These are phyloP conservation scores for Xylaria grammica DNA, from an alignment of 495 filamentous ascomycete genomes.

Conservation along the genomic window DNA sequence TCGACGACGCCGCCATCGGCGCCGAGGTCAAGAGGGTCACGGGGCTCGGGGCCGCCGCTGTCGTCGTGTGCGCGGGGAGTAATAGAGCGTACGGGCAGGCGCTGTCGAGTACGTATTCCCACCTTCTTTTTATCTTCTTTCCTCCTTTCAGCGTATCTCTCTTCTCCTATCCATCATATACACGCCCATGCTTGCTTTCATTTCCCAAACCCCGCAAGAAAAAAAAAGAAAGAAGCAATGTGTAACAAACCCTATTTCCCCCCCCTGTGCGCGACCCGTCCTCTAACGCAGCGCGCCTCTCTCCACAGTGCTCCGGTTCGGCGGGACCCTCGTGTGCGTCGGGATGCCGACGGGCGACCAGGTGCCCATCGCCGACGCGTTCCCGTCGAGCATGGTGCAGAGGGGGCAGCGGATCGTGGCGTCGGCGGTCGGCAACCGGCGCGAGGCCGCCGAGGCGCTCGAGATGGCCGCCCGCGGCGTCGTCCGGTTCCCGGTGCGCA, in stretches of 20 bases:
- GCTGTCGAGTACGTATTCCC: constrained; percentile 36
- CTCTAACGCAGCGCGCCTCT: no score
- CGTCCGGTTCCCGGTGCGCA: constrained; percentile 63
- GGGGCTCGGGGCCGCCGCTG: constrained; percentile 68
- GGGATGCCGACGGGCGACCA: constrained; percentile 69
- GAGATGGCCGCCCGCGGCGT: constrained; percentile 67
- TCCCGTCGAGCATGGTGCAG: constrained; percentile 55
- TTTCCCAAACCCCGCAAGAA: no score
- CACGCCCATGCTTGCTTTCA: no score
- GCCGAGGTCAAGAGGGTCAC: constrained; percentile 61
- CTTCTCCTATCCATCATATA: no score
- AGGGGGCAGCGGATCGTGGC: constrained; percentile 64
- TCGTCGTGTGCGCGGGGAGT: constrained; percentile 66
- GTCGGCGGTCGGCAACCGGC: constrained; percentile 66
- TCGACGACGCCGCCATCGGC: constrained; percentile 52
- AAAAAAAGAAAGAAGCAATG: no score
- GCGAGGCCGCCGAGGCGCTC: constrained; percentile 69
- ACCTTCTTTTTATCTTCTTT: background rate
- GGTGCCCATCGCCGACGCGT: constrained; percentile 61
- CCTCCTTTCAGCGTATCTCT: no score
- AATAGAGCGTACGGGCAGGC: constrained; percentile 70
- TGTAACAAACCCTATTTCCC: no score
- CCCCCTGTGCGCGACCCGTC: no score
- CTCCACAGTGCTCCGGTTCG: constrained; percentile 59
- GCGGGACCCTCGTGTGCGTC: constrained; percentile 67